Evolutionary conservation across 805 yeast genomes (phyloP).

Genomic region (Candida ipomoeae): DNA sequence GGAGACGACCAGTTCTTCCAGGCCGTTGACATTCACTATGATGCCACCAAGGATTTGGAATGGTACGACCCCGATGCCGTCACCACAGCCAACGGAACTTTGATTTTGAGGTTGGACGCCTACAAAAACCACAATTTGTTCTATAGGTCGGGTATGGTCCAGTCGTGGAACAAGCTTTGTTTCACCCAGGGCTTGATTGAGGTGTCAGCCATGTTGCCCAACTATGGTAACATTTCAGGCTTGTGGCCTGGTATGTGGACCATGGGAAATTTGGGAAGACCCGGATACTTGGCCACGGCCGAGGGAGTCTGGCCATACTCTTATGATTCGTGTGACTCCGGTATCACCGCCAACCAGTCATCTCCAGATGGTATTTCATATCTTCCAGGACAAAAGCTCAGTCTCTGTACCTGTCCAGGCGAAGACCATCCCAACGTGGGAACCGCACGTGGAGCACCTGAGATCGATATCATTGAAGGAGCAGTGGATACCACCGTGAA

Average conservation of each 20-base stretch:
- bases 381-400: slow-evolving; percentile 35
- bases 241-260: slow-evolving; percentile 41
- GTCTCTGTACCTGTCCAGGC: slow-evolving; percentile 31
- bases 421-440: slow-evolving; percentile 38
- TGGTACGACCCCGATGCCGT: slow-evolving; percentile 44
- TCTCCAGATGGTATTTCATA: slow-evolving; percentile 37
- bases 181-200: slow-evolving; percentile 31
- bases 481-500: slow-evolving; percentile 15
- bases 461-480: slow-evolving; percentile 24
- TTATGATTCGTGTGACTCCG: slow-evolving; percentile 35
- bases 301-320: slow-evolving; percentile 41
- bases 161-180: slow-evolving; percentile 38
- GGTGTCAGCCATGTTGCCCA: slow-evolving; percentile 29
- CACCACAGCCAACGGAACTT: slow-evolving; percentile 37
- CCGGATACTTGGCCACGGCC: slow-evolving; percentile 33
- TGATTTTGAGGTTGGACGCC: slow-evolving; percentile 36
- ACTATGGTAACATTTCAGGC: slow-evolving; percentile 28
- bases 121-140: slow-evolving; percentile 32
- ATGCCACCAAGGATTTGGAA: slow-evolving; percentile 41
- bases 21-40: slow-evolving; percentile 40
- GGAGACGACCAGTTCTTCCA: slow-evolving; percentile 44
- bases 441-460: slow-evolving; percentile 37
- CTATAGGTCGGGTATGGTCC: slow-evolving; percentile 40
- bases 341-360: slow-evolving; percentile 37
- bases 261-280: slow-evolving; percentile 35